phyloP scores from a whole-genome alignment of 2,329 filamentous ascomycete species.

The Alternaria sp. region DNA sequence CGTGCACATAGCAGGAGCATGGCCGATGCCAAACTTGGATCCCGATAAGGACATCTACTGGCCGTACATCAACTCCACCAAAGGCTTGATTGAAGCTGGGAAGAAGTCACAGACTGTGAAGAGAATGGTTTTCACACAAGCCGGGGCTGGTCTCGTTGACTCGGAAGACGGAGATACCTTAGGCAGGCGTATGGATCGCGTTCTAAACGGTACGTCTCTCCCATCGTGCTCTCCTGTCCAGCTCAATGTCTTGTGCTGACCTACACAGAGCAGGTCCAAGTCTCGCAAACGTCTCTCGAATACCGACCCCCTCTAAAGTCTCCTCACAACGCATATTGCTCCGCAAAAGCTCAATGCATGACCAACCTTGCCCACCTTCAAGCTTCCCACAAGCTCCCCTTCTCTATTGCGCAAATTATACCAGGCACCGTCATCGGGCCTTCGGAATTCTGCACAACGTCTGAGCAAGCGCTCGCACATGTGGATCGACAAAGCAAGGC shows the following conservation, averaged over 20 bases:
- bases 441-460: slow-evolving; percentile 38
- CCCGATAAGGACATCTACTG: slow-evolving; percentile 46
- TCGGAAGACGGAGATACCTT: slow-evolving; percentile 45
- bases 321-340: slow-evolving; percentile 46
- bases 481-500: slow-evolving; percentile 47
- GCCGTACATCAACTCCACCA: slow-evolving; percentile 46
- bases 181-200: slow-evolving; percentile 38
- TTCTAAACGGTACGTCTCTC: slow-evolving; percentile 32
- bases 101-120: slow-evolving; percentile 35
- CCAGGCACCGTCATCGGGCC: slow-evolving; percentile 48
- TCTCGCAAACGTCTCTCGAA: slow-evolving; percentile 31
- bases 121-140: slow-evolving; percentile 46
- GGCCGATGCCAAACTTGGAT: slow-evolving; percentile 43
- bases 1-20: slow-evolving; percentile 47
- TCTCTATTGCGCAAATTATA: slow-evolving; percentile 45
- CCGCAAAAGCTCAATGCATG: slow-evolving; percentile 48
- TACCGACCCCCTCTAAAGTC: slow-evolving; percentile 41
- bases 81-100: slow-evolving; percentile 39
- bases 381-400: slow-evolving; percentile 20
- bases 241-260: neutral
- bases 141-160: slow-evolving; percentile 44
- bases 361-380: slow-evolving; percentile 29
- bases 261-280: slow-evolving; percentile 31
- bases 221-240: neutral
- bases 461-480: slow-evolving; percentile 25